phyloP scores from a whole-genome alignment of 1,139 yeast species.

The Yamadazyma triangularis region DNA sequence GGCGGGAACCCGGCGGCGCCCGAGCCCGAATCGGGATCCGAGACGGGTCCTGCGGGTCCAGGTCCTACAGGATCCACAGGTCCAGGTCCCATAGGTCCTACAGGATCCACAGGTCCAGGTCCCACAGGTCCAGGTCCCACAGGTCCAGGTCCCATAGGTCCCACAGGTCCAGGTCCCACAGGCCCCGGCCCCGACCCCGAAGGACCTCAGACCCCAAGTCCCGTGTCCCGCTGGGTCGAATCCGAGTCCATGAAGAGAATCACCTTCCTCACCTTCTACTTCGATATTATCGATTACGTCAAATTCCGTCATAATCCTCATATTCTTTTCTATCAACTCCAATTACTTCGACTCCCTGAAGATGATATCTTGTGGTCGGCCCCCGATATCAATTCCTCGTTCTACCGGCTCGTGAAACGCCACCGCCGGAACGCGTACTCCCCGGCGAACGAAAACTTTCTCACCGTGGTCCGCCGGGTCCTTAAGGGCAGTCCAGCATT shows the following conservation, averaged over 20 bases:
- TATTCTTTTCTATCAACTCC: constrained; percentile 68
- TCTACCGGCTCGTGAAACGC: constrained; percentile 34
- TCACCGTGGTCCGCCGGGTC: constrained; percentile 30
- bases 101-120: too few relatives aligned
- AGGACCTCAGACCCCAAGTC: too few relatives aligned
- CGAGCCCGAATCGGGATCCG: too few relatives aligned
- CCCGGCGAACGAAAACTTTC: constrained; percentile 27
- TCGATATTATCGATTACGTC: constrained; percentile 74
- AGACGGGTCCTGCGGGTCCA: constrained; percentile 12
- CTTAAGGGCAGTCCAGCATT: constrained; percentile 16
- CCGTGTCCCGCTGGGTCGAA: constrained; percentile 76
- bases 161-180: too few relatives aligned
- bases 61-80: constrained; percentile 17
- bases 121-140: too few relatives aligned
- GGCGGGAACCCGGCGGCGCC: constrained; percentile 46
- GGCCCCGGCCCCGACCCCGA: too few relatives aligned
- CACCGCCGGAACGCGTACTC: constrained; percentile 33
- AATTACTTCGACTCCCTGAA: constrained; percentile 66
- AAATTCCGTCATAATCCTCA: constrained; percentile 72
- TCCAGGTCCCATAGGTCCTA: too few relatives aligned
- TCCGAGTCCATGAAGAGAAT: constrained; percentile 74
- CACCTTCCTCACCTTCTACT: constrained; percentile 75
- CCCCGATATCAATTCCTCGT: constrained; percentile 35
- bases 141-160: too few relatives aligned
- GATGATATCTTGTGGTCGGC: constrained; percentile 62